Conservation (phyloP, 768 basidiomycete species). For the Mycena venus region DNA sequence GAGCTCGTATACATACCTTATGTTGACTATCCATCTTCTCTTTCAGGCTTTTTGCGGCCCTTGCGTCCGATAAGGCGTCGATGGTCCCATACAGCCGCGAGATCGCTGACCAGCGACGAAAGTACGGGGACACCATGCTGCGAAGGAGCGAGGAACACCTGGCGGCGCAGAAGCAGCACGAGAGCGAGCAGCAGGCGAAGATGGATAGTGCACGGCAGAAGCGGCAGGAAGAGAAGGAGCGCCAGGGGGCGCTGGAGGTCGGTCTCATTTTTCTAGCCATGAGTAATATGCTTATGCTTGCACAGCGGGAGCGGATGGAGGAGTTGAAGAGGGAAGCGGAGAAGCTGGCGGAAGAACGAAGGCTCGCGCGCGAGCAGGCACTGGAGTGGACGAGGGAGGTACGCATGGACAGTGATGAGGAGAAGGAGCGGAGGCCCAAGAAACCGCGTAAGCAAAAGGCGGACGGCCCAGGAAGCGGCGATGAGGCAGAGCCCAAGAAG, state of each 20-base stretch:
- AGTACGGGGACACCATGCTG: conserved; percentile 91
- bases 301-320: conserved; percentile 72
- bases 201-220: conserved; percentile 82
- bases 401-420: conserved; percentile 82
- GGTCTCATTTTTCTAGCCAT: conserved; percentile 36
- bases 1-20: background rate
- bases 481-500: conserved; percentile 79
- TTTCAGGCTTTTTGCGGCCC: conserved; percentile 82
- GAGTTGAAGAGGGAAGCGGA: conserved; percentile 79
- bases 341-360: conserved; percentile 84
- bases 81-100: conserved; percentile 88
- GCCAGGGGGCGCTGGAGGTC: conserved; percentile 77
- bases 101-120: conserved; percentile 89
- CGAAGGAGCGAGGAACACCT: conserved; percentile 87
- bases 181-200: conserved; percentile 77
- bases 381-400: conserved; percentile 82
- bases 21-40: background rate
- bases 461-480: conserved; percentile 56
- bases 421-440: conserved; percentile 75
- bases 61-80: conserved; percentile 79
- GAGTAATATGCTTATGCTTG: conserved; percentile 7
- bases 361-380: conserved; percentile 82
- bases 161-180: conserved; percentile 76
- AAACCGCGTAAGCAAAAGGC: conserved; percentile 68
- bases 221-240: conserved; percentile 84